Base-by-base conservation (phyloP, 2,329 filamentous ascomycete species). In the Claviceps fusiformis region DNA sequence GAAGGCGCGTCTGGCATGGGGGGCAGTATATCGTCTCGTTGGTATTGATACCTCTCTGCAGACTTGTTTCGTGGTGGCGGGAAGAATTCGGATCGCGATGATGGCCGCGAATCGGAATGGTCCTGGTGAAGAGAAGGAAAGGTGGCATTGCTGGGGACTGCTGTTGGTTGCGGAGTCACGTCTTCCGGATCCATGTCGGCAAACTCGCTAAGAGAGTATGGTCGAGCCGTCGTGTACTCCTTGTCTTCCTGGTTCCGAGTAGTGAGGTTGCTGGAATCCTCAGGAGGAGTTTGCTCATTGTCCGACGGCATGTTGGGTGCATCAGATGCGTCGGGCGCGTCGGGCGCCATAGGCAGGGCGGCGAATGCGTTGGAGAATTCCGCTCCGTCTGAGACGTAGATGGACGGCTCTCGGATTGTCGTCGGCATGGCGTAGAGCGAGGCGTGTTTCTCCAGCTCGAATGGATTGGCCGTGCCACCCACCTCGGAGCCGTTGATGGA, bases 381-480 rank as follows among this genome's bases (percentile, higher is more conserved):
- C 8, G 76, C 79, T 57, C 81, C 79, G 58, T 83, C 80, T 1
- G 78, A 78, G 10, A 83, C 75, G 61, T 83, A 83, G 50, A 83
- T 81, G 3, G 78, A 81, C 0, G 79, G 78, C 59, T 81, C 78
- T 41, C 79, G 71, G 52, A 69, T 71, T 0, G 68, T 65, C 4
- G 67, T 62, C 5, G 71, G 66, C 60, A 66, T 63, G 13, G 69
- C 70, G 58, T 81, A 80, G 1, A 82, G 67, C 1, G 80, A 82
- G 1, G 79, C 71, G 60, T 83, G 81, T n/a, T 77, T 75, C 64
- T 85, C 82, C 3, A 85, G 71, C 54, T 83, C 79, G 56, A 85
- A 85, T 0, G 81, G 80, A 60, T 81, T 80, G 1, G 71, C 74
- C 2, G 71, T 74, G 13, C 74, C 71, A 31, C 78, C 75, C 37